Percentiles rank a stretch among this genome's conserved stretches.
phyloP scores from a whole-genome alignment of 768 basidiomycete genomes.

The Gloeophyllum trabeum region DNA sequence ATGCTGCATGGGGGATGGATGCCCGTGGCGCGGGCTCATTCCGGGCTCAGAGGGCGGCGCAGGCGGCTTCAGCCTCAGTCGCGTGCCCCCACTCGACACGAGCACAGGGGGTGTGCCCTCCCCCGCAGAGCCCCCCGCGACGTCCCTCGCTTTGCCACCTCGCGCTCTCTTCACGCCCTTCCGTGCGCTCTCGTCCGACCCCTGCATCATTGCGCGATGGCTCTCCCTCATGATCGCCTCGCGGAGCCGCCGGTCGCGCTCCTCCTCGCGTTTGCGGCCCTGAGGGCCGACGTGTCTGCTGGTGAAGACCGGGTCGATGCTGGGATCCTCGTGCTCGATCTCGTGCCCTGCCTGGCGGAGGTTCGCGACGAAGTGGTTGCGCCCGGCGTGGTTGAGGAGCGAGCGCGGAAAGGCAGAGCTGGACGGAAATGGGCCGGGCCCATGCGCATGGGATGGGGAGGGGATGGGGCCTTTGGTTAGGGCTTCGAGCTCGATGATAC shows the following conservation, averaged over 20 bases:
- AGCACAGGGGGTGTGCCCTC: conserved; percentile 23
- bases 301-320: conserved; percentile 29
- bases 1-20: conserved; percentile 1
- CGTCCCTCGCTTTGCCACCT: conserved; percentile 1
- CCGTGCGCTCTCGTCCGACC: conserved; percentile 16
- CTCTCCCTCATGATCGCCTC: background rate
- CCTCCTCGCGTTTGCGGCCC: conserved; percentile 31
- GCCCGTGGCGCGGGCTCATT: conserved; percentile 8
- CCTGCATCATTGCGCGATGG: background rate
- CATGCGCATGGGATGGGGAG: conserved; percentile 3
- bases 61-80: conserved; percentile 38
- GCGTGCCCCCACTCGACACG: conserved; percentile 35
- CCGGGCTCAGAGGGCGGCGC: conserved; percentile 13
- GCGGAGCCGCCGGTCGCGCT: conserved; percentile 18
- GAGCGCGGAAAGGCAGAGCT: conserved; percentile 39
- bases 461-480: conserved; percentile 21
- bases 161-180: background rate
- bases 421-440: conserved; percentile 13
- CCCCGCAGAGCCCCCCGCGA: conserved; percentile 3
- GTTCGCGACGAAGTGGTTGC: conserved; percentile 33
- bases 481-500: conserved; percentile 49
- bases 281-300: conserved; percentile 36
- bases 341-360: conserved; percentile 37
- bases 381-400: conserved; percentile 28
- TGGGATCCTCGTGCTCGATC: conserved; percentile 30